These are phyloP conservation scores for Lactifluus piperatus DNA, from an alignment of 768 basidiomycete genomes.

Conservation along the genomic window DNA sequence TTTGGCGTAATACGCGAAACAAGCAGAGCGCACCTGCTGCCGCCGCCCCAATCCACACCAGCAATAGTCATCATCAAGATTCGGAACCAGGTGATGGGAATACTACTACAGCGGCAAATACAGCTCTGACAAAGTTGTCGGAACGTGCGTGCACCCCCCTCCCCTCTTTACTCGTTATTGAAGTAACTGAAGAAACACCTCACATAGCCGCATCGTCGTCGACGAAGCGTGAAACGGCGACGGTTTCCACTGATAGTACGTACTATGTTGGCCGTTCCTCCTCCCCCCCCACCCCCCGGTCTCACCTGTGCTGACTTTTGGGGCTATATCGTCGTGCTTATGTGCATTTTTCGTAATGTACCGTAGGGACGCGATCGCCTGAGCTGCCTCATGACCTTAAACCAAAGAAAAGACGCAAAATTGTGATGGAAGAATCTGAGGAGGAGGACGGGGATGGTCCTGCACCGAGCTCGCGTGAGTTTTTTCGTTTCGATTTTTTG, in stretches of 20 bases:
- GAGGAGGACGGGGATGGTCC: slow-evolving; percentile 29
- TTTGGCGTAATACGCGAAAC: slow-evolving; percentile 53
- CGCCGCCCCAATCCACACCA: slow-evolving; percentile 19
- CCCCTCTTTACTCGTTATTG: background rate
- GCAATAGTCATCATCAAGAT: background rate
- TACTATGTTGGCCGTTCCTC: too few relatives aligned
- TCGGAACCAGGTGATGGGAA: background rate
- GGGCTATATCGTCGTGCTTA: too few relatives aligned
- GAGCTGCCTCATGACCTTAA: slow-evolving; percentile 26
- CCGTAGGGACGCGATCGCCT: slow-evolving; percentile 10
- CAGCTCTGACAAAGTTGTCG: background rate
- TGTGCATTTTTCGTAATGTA: background rate
- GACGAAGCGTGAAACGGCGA: slow-evolving; percentile 14
- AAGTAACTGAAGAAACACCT: background rate
- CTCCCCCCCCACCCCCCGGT: too few relatives aligned
- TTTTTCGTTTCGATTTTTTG: too few relatives aligned
- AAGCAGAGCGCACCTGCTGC: slow-evolving; percentile 23
- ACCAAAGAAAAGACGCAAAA: slow-evolving; percentile 48
- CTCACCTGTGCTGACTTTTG: too few relatives aligned
- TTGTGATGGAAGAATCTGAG: slow-evolving; percentile 48
- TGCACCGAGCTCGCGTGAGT: slow-evolving; percentile 13
- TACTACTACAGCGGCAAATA: background rate
- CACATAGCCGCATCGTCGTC: background rate
- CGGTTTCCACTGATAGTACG: background rate
- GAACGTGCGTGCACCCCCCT: slow-evolving; percentile 1